phyloP scores from a whole-genome alignment of 345 rosid species.

The Anacardium occidentale region DNA sequence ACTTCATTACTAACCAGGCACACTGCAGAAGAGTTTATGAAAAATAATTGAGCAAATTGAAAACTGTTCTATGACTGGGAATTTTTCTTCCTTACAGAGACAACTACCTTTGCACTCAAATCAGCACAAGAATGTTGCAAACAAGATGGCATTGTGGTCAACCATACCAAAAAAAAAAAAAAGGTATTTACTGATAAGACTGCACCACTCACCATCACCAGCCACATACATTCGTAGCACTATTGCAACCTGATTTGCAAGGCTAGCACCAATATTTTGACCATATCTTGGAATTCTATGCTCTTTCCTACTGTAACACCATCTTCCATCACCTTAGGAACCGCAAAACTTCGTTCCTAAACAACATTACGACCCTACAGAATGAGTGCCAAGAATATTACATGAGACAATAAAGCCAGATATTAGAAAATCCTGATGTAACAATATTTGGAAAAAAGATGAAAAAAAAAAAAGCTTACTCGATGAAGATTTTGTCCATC shows the following conservation, averaged over 20 bases:
- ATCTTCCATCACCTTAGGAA: constrained; percentile 60
- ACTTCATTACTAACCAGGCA: neutral
- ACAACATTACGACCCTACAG: constrained; percentile 53
- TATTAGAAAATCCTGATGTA: neutral
- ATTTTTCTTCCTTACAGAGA: neutral
- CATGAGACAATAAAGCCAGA: neutral
- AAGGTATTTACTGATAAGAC: neutral
- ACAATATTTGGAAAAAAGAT: neutral
- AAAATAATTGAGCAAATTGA: neutral
- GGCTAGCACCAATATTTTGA: constrained; percentile 55
- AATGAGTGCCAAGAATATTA: neutral
- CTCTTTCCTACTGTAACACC: constrained; percentile 60
- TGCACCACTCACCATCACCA: constrained; percentile 41
- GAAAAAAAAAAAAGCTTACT: neutral
- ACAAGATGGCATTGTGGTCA: neutral
- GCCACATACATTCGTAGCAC: constrained; percentile 55
- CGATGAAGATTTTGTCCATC: too few species aligned
- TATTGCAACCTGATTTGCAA: constrained; percentile 57
- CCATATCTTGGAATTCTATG: constrained; percentile 48
- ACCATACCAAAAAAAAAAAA: neutral
- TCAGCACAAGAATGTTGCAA: neutral
- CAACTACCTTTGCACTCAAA: neutral
- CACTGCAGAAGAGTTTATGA: too few species aligned
- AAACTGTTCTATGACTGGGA: neutral
- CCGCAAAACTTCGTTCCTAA: constrained; percentile 50